Conservation (phyloP, 805 yeast species). For the Starmerella etchellsii region DNA sequence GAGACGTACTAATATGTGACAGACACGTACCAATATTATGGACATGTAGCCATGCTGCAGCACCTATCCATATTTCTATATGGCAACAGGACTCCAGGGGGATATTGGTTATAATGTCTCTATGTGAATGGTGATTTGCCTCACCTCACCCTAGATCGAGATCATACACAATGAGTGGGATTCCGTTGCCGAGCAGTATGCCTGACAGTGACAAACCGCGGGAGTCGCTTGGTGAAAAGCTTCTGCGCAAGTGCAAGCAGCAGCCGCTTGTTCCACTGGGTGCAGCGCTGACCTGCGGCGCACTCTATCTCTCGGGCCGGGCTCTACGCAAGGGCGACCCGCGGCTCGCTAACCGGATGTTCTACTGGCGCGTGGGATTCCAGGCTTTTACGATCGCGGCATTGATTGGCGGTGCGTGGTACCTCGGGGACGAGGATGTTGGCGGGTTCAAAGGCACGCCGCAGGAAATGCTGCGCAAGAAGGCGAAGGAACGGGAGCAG, state of each 20-base stretch:
- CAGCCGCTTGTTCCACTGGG: conserved; percentile 89
- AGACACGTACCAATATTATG: too few species aligned
- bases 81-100: too few species aligned
- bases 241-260: conserved; percentile 45
- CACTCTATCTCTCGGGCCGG: conserved; percentile 65
- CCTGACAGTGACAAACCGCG: conserved; percentile 11
- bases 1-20: too few species aligned
- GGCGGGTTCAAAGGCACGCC: conserved; percentile 18
- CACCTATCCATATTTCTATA: too few species aligned
- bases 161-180: conserved; percentile 5
- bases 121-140: too few species aligned
- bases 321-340: conserved; percentile 63
- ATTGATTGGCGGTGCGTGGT: conserved; percentile 58
- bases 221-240: conserved; percentile 20
- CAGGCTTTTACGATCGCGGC: conserved; percentile 79
- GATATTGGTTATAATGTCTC: too few species aligned
- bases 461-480: conserved; percentile 46
- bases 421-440: conserved; percentile 42
- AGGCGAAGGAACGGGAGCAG: conserved; percentile 73
- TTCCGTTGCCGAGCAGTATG: conserved; percentile 16
- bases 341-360: conserved; percentile 68
- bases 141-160: not conserved
- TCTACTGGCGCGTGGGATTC: conserved; percentile 77
- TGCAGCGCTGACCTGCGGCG: conserved; percentile 61
- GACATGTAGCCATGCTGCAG: too few species aligned